Evolutionary conservation across 2,329 filamentous ascomycete species (phyloP).

Genomic region (Zelopaecilomyces penicillatus): DNA sequence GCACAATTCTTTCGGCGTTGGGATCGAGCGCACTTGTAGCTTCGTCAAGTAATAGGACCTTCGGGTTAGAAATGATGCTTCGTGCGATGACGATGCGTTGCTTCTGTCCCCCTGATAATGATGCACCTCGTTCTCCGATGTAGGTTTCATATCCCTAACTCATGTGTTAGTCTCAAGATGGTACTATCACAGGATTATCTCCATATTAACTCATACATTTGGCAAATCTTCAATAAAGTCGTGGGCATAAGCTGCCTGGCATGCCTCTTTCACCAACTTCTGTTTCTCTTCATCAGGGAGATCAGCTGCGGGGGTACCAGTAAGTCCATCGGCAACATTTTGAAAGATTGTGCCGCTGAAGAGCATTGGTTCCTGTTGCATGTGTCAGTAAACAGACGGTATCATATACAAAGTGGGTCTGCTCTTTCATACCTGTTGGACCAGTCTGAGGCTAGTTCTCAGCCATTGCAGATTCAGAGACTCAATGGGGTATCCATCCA

Average conservation of each 20-base stretch:
- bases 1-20: slow-evolving; percentile 42
- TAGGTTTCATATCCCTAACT: slow-evolving; percentile 47
- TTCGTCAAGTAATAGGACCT: slow-evolving; percentile 59
- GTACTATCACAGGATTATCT: background rate
- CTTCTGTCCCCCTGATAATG: slow-evolving; percentile 58
- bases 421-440: slow-evolving; percentile 28
- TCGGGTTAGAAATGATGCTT: slow-evolving; percentile 55
- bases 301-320: slow-evolving; percentile 27
- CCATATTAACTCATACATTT: slow-evolving; percentile 11
- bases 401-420: background rate
- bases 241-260: slow-evolving; percentile 41
- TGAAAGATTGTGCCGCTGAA: slow-evolving; percentile 45
- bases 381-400: background rate
- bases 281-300: slow-evolving; percentile 34
- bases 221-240: slow-evolving; percentile 45
- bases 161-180: no score
- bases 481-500: slow-evolving; percentile 35
- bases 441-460: slow-evolving; percentile 42
- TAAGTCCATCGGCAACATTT: slow-evolving; percentile 43
- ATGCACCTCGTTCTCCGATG: slow-evolving; percentile 57
- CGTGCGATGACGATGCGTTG: slow-evolving; percentile 60
- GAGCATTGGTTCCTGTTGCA: slow-evolving; percentile 39
- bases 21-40: slow-evolving; percentile 53
- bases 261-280: slow-evolving; percentile 37
- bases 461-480: slow-evolving; percentile 44